phyloP scores from a whole-genome alignment of 2,329 filamentous ascomycete species.

The Fusarium udum region DNA sequence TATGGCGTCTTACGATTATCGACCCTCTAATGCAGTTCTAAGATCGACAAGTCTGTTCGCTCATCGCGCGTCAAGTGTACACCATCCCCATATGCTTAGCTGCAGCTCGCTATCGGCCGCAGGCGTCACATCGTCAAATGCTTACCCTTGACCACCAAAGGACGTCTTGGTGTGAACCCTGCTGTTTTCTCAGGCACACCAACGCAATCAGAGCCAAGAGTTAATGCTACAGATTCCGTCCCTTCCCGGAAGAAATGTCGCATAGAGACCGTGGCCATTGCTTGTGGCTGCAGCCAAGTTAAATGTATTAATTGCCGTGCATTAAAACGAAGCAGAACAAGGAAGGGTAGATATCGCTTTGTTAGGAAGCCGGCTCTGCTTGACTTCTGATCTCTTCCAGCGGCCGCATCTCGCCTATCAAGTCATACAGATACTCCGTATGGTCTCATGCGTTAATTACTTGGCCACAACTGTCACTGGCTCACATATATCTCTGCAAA shows the following conservation, averaged over 20 bases:
- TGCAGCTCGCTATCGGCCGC: constrained; percentile 39
- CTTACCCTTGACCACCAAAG: constrained; percentile 11
- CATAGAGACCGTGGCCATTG: background rate
- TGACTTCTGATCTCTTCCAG: background rate
- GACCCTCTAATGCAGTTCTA: constrained; percentile 11
- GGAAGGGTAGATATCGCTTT: background rate
- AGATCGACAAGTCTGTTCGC: constrained; percentile 33
- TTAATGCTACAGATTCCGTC: constrained; percentile 3
- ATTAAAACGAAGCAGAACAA: constrained; percentile 13
- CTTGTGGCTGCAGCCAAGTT: constrained; percentile 10
- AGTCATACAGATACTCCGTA: background rate
- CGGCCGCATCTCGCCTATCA: background rate
- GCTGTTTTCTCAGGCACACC: constrained; percentile 25
- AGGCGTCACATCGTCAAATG: constrained; percentile 31
- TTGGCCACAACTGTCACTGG: background rate
- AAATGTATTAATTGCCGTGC: background rate
- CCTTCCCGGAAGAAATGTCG: constrained; percentile 12
- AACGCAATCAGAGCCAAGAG: constrained; percentile 6
- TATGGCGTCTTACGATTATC: constrained; percentile 24
- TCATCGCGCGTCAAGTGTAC: constrained; percentile 25
- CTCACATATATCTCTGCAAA: background rate
- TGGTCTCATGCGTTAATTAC: background rate
- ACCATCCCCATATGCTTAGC: constrained; percentile 33
- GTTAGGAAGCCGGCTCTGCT: background rate
- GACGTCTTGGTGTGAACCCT: constrained; percentile 15